A percentile compares a stretch with the other conserved stretches of the same genome.
phyloP scores from a whole-genome alignment of 805 yeast genomes.

The Starmera caribaea region DNA sequence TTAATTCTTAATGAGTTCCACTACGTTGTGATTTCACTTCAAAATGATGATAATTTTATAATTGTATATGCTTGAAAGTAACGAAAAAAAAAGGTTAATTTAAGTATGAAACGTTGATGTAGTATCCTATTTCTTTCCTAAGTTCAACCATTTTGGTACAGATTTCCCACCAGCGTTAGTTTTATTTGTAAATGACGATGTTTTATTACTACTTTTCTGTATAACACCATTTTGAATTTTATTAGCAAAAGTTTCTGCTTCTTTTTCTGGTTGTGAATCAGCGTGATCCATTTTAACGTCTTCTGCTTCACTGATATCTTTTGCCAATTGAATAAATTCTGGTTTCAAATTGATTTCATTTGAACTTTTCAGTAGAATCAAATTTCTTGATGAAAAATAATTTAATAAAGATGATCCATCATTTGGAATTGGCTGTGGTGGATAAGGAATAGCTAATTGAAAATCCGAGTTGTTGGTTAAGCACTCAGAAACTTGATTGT shows the following conservation, averaged over 20 bases:
- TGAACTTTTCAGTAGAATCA: slow-evolving; percentile 24
- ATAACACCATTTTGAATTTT: slow-evolving; percentile 12
- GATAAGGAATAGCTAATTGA: slow-evolving; percentile 38
- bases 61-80: too few relatives aligned
- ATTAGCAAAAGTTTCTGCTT: slow-evolving; percentile 2
- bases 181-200: slow-evolving; percentile 1
- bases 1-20: background rate
- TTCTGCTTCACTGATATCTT: slow-evolving; percentile 22
- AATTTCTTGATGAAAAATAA: slow-evolving; percentile 38
- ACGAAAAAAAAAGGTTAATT: too few relatives aligned
- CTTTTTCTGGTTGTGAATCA: slow-evolving; percentile 1
- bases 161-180: slow-evolving; percentile 11
- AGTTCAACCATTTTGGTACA: slow-evolving; percentile 30
- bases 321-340: slow-evolving; percentile 21
- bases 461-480: slow-evolving; percentile 25
- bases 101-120: background rate
- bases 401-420: slow-evolving; percentile 23
- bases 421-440: slow-evolving; percentile 24
- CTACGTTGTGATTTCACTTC: background rate
- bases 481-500: slow-evolving; percentile 19
- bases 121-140: slow-evolving; percentile 24
- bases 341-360: slow-evolving; percentile 20
- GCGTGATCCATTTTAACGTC: slow-evolving; percentile 10
- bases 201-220: slow-evolving; percentile 5
- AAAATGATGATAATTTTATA: too few relatives aligned